Evolutionary conservation across 192 early-diverging fungal genomes (phyloP).

Genomic region (Linderina pennispora): DNA sequence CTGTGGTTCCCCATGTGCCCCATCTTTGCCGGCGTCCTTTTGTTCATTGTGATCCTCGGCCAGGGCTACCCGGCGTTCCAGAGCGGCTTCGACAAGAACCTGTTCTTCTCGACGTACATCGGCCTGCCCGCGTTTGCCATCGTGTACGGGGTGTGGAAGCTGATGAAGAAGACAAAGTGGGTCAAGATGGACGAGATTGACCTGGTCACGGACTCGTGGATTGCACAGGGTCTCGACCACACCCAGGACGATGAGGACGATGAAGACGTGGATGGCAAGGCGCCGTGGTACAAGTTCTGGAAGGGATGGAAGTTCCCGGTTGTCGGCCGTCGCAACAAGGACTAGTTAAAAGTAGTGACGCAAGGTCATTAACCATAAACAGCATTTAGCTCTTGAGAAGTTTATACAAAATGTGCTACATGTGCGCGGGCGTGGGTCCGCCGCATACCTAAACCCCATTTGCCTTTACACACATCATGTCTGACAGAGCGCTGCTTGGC

Average conservation of each 20-base stretch:
- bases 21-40: slow-evolving; percentile 53
- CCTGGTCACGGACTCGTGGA: slow-evolving; percentile 14
- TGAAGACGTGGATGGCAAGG: background rate
- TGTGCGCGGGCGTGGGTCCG: no score
- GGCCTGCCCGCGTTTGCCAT: slow-evolving; percentile 48
- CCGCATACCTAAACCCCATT: background rate
- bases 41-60: slow-evolving; percentile 40
- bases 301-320: background rate
- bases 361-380: no score
- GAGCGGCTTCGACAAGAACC: slow-evolving; percentile 15
- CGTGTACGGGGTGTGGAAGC: slow-evolving; percentile 49
- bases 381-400: no score
- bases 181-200: slow-evolving; percentile 51
- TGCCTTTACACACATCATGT: slow-evolving; percentile 6
- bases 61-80: slow-evolving; percentile 39
- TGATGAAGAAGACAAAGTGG: slow-evolving; percentile 45
- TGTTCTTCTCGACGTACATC: slow-evolving; percentile 47
- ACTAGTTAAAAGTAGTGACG: no score
- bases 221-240: background rate
- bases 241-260: background rate
- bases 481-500: slow-evolving; percentile 40
- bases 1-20: slow-evolving; percentile 58
- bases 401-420: no score
- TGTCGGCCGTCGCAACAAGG: no score
- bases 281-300: background rate